Evolutionary conservation across 805 yeast species (phyloP).

Genomic region (Isabelozyma gotoi): DNA sequence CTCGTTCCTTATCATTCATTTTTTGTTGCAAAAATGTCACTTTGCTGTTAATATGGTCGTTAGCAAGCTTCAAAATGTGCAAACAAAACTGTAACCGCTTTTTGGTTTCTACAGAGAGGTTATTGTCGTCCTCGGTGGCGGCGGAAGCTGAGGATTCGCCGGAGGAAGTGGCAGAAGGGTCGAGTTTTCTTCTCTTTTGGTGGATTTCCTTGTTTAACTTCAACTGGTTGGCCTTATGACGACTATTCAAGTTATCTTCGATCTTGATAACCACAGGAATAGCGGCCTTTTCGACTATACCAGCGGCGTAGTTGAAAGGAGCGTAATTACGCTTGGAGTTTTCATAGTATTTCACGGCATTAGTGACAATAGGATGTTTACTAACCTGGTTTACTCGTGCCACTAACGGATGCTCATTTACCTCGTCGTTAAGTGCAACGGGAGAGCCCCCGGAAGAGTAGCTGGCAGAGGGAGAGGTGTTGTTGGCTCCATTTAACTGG

Average conservation of each 20-base stretch:
- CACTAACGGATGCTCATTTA: slow-evolving; percentile 37
- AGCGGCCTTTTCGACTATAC: slow-evolving; percentile 56
- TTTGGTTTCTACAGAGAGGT: slow-evolving; percentile 66
- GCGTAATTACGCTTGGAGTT: slow-evolving; percentile 45
- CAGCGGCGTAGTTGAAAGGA: slow-evolving; percentile 60
- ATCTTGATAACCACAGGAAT: slow-evolving; percentile 51
- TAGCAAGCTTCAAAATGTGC: slow-evolving; percentile 78
- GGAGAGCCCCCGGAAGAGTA: slow-evolving; percentile 11
- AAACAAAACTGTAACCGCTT: slow-evolving; percentile 75
- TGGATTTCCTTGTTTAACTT: slow-evolving; percentile 21
- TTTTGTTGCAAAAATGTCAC: slow-evolving; percentile 59
- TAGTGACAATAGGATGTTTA: slow-evolving; percentile 43
- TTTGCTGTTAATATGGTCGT: slow-evolving; percentile 67
- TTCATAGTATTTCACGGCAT: slow-evolving; percentile 50
- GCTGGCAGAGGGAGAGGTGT: slow-evolving; percentile 4
- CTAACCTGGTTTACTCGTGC: slow-evolving; percentile 37
- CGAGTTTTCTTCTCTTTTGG: slow-evolving; percentile 5
- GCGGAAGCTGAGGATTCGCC: neutral
- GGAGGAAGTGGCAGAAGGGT: too few relatives aligned
- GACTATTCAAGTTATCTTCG: slow-evolving; percentile 43
- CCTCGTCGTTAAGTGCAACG: slow-evolving; percentile 3
- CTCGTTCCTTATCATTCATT: slow-evolving; percentile 47
- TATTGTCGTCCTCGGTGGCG: slow-evolving; percentile 17
- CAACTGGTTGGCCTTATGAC: slow-evolving; percentile 29
- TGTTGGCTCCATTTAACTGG: slow-evolving; percentile 20